Evolutionary conservation across 257 asterid species (phyloP).

Genomic region (Linaria vulgaris): DNA sequence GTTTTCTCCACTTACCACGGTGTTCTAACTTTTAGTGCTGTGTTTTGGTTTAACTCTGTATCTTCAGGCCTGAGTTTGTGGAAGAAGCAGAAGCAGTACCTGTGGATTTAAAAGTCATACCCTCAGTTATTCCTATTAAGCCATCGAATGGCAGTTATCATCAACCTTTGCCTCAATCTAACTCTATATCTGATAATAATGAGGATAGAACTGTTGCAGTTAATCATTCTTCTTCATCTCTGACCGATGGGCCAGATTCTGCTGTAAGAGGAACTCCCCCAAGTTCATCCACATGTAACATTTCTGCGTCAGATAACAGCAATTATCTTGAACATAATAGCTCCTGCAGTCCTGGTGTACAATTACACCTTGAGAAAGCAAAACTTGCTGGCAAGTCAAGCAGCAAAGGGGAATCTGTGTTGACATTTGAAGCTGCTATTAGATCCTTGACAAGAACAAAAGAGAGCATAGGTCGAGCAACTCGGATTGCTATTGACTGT

Average conservation of each 20-base stretch:
- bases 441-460: conserved; percentile 78
- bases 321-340: conserved; percentile 41
- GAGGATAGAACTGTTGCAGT: conserved; percentile 44
- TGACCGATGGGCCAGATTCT: conserved; percentile 56
- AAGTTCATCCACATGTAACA: conserved; percentile 47
- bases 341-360: conserved; percentile 53
- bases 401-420: conserved; percentile 61
- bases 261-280: conserved; percentile 53
- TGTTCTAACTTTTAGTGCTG: conserved; percentile 6
- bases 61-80: conserved; percentile 44
- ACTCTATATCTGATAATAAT: conserved; percentile 40
- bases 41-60: conserved; percentile 17
- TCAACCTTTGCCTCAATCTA: conserved; percentile 35
- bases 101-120: conserved; percentile 34
- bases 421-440: conserved; percentile 65
- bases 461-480: conserved; percentile 83
- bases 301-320: conserved; percentile 44
- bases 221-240: conserved; percentile 57
- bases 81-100: conserved; percentile 39
- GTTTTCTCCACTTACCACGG: conserved; percentile 2
- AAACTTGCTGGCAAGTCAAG: conserved; percentile 53
- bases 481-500: conserved; percentile 83
- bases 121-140: conserved; percentile 41
- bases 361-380: conserved; percentile 46
- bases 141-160: conserved; percentile 30